Conservation (phyloP, 495 filamentous ascomycete species). For the Parmelia sp. region DNA sequence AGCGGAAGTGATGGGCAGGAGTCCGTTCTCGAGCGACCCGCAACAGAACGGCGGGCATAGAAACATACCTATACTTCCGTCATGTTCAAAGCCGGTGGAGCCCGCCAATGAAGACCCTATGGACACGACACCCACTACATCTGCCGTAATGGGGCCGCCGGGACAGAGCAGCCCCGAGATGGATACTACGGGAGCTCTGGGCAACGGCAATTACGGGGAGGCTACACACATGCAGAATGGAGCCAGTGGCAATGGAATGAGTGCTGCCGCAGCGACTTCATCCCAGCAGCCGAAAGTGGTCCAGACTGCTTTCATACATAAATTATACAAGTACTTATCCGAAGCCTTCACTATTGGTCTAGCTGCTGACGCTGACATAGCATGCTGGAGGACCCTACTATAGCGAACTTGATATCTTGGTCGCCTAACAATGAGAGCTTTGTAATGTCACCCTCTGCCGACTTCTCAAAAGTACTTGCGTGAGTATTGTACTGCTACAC, state of each 20-base stretch:
- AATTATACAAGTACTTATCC: constrained; percentile 87
- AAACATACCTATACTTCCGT: constrained; percentile 41
- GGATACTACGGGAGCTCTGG: constrained; percentile 35
- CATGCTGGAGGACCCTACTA: constrained; percentile 91
- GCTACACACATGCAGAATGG: constrained; percentile 35
- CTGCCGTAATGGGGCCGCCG: constrained; percentile 36
- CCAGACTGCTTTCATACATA: constrained; percentile 99
- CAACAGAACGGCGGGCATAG: constrained; percentile 22
- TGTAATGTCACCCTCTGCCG: constrained; percentile 93
- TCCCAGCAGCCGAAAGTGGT: constrained; percentile 96
- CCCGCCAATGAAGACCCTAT: constrained; percentile 39
- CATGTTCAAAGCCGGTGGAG: constrained; percentile 34
- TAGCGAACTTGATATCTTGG: constrained; percentile 95
- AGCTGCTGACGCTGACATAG: constrained; percentile 48
- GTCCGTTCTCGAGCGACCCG: constrained; percentile 22
- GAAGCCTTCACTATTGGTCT: neutral
- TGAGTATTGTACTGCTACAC: constrained; percentile 42
- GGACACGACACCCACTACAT: constrained; percentile 45
- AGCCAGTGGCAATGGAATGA: constrained; percentile 36
- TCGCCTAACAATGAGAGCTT: constrained; percentile 91
- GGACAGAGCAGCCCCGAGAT: constrained; percentile 44
- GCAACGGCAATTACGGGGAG: constrained; percentile 26
- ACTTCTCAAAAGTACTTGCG: constrained; percentile 98
- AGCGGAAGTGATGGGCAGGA: constrained; percentile 21
- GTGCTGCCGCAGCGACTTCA: constrained; percentile 66